Conservation (phyloP, 768 basidiomycete genomes). For the Auricularia sp. region DNA sequence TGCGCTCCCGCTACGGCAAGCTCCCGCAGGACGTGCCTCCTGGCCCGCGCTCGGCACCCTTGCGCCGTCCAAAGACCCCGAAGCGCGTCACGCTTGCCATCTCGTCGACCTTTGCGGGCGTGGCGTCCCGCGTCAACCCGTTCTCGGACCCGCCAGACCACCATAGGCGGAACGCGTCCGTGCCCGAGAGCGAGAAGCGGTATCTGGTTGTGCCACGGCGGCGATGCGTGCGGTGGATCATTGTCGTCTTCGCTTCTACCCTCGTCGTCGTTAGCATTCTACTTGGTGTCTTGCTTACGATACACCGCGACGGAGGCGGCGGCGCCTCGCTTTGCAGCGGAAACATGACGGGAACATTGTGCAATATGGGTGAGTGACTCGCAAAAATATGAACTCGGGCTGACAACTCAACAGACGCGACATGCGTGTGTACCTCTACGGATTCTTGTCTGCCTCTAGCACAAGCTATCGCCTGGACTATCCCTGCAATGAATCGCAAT, state of each 20-base stretch:
- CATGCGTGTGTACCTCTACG: slow-evolving; percentile 49
- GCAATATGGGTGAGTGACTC: slow-evolving; percentile 41
- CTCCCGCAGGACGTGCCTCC: slow-evolving; percentile 4
- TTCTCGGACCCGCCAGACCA: neutral
- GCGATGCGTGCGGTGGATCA: neutral
- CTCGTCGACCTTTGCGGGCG: neutral
- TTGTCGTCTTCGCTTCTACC: slow-evolving; percentile 20
- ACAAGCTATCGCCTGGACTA: slow-evolving; percentile 37
- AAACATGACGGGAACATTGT: slow-evolving; percentile 38
- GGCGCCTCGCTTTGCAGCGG: slow-evolving; percentile 26
- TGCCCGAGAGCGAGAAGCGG: neutral
- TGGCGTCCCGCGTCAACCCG: neutral
- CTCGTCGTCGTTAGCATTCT: slow-evolving; percentile 31
- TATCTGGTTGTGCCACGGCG: neutral
- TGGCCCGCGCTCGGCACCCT: neutral
- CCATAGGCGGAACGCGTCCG: neutral
- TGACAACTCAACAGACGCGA: slow-evolving; percentile 34
- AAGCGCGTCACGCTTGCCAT: neutral
- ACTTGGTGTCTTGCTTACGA: slow-evolving; percentile 22
- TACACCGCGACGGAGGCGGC: slow-evolving; percentile 22
- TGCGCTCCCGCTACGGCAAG: slow-evolving; percentile 4
- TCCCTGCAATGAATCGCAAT: slow-evolving; percentile 37
- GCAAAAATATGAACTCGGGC: neutral
- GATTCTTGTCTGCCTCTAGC: slow-evolving; percentile 32
- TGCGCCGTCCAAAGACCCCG: neutral